Evolutionary conservation across 73 alveolate species (phyloP).

Genomic region (Uronychia binucleata): DNA sequence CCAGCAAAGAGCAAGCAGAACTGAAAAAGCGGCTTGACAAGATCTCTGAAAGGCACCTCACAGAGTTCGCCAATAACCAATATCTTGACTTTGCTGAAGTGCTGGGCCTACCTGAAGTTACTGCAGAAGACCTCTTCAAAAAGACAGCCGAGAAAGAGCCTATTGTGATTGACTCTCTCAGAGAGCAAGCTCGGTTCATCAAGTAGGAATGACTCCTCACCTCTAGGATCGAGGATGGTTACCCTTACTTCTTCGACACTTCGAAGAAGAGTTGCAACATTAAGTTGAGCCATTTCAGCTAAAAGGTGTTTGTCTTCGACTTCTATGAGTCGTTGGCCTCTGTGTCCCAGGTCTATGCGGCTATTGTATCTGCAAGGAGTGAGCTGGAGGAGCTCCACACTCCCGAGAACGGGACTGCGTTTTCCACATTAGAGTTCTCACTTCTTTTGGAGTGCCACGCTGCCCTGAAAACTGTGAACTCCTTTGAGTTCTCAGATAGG

Average conservation of each 20-base stretch:
- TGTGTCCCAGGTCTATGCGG: conserved; percentile 32
- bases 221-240: conserved; percentile 52
- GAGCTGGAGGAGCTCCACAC: conserved; percentile 22
- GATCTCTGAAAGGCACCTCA: conserved; percentile 61
- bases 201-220: not conserved
- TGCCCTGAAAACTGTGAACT: conserved; percentile 13
- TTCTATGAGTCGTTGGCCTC: conserved; percentile 53
- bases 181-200: conserved; percentile 57
- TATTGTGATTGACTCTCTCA: conserved; percentile 43
- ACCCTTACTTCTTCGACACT: conserved; percentile 49
- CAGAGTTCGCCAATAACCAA: conserved; percentile 60
- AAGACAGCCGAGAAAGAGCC: conserved; percentile 62
- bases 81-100: conserved; percentile 63
- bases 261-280: not conserved
- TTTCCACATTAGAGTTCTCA: conserved; percentile 41
- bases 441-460: conserved; percentile 32
- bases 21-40: conserved; percentile 34
- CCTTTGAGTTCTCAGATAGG: not conserved
- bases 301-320: conserved; percentile 25
- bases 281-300: not conserved
- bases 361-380: not conserved
- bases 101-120: conserved; percentile 66
- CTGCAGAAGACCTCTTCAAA: conserved; percentile 62
- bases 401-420: conserved; percentile 68
- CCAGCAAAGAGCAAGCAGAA: conserved; percentile 5